Evolutionary conservation across 2,329 filamentous ascomycete species (phyloP).

Genomic region (Ophiostoma montium): DNA sequence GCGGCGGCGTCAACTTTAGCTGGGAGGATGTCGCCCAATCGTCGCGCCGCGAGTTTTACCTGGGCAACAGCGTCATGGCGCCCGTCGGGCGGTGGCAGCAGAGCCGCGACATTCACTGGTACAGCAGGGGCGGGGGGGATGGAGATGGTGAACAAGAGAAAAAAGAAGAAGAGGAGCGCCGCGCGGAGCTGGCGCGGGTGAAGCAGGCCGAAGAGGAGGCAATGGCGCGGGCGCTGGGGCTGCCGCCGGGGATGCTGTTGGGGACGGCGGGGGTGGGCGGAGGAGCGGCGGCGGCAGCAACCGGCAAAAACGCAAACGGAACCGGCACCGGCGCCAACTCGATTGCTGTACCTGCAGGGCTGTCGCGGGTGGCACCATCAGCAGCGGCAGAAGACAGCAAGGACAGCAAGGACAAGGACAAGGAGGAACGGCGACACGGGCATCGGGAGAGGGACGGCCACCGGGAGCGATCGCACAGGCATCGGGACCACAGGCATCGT

Average conservation of each 20-base stretch:
- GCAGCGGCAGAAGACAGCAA: slow-evolving; percentile 32
- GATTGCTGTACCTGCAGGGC: slow-evolving; percentile 23
- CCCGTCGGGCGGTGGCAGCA: slow-evolving; percentile 88
- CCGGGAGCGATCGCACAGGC: neutral
- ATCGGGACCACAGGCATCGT: neutral
- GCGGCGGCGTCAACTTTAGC: slow-evolving; percentile 89
- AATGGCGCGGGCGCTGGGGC: slow-evolving; percentile 65
- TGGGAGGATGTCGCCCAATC: slow-evolving; percentile 91
- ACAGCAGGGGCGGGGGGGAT: slow-evolving; percentile 31
- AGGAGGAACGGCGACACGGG: slow-evolving; percentile 16
- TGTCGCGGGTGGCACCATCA: neutral
- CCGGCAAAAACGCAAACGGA: slow-evolving; percentile 29
- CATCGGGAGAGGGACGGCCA: neutral
- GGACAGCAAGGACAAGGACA: slow-evolving; percentile 23
- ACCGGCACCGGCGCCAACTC: slow-evolving; percentile 51
- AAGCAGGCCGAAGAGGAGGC: slow-evolving; percentile 93
- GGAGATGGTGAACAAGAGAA: slow-evolving; percentile 41
- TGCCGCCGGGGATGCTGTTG: slow-evolving; percentile 34
- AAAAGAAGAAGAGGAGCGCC: slow-evolving; percentile 49
- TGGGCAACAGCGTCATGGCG: slow-evolving; percentile 84
- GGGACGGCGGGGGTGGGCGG: neutral
- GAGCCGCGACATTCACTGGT: slow-evolving; percentile 52
- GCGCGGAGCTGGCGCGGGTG: slow-evolving; percentile 64
- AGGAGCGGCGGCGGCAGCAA: neutral
- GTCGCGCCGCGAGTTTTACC: slow-evolving; percentile 73